Conservation (phyloP, 148 eudicot species). For the Suaeda aralocaspica region DNA sequence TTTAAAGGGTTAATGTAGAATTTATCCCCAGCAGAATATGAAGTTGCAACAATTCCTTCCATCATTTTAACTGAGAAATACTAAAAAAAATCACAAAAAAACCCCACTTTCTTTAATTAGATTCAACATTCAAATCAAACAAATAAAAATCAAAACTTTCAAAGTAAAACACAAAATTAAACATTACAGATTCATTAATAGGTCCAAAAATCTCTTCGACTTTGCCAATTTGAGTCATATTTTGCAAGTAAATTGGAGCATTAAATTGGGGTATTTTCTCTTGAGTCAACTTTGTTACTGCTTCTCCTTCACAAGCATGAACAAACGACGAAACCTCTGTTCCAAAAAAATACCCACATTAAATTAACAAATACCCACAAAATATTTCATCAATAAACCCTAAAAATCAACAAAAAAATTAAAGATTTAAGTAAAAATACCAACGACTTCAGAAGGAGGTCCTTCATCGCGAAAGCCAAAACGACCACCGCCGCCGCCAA, state of each 20-base stretch:
- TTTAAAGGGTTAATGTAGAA: conserved; percentile 89
- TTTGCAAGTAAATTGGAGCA: conserved; percentile 86
- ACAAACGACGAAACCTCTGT: conserved; percentile 74
- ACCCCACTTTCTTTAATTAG: background rate
- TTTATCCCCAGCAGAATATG: conserved; percentile 79
- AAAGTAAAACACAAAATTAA: background rate
- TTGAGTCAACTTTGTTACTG: conserved; percentile 80
- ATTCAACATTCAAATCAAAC: background rate
- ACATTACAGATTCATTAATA: conserved; percentile 81
- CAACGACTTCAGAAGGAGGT: conserved; percentile 85
- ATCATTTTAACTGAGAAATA: conserved; percentile 69
- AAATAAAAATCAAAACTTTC: background rate
- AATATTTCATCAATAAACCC: background rate
- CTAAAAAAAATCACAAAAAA: conserved; percentile 28
- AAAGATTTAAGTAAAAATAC: conserved; percentile 21
- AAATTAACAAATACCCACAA: background rate
- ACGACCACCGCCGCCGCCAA: conserved; percentile 33
- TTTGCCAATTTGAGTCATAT: conserved; percentile 85
- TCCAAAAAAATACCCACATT: background rate
- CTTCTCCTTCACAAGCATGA: conserved; percentile 88
- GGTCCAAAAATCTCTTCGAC: conserved; percentile 96
- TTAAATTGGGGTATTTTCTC: conserved; percentile 91
- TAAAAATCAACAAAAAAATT: background rate
- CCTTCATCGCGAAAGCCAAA: conserved; percentile 61
- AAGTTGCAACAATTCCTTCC: conserved; percentile 88